A percentile compares a stretch with the other conserved stretches of the same genome.
Conservation (phyloP, 441 rosid species). For the Isatis lusitanica region DNA sequence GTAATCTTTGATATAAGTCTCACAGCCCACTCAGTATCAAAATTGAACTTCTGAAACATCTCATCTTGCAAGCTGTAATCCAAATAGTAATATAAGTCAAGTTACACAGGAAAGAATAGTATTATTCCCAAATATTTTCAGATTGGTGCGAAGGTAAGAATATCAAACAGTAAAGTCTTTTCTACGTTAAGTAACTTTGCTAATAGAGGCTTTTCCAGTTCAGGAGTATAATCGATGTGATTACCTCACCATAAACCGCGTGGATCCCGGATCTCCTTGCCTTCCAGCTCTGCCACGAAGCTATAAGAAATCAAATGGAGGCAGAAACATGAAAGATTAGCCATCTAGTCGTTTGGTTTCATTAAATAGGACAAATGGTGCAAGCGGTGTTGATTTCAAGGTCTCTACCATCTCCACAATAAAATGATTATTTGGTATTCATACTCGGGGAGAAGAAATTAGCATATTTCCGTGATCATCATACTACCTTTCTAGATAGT, state of each 20-base stretch:
- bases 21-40: conserved; percentile 96
- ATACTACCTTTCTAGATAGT: conserved; percentile 18
- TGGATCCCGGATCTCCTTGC: conserved; percentile 98
- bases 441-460: not conserved
- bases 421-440: not conserved
- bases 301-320: conserved; percentile 39
- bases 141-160: conserved; percentile 3
- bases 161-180: not conserved
- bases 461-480: not conserved
- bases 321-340: conserved; percentile 11
- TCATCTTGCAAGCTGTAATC: conserved; percentile 92
- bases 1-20: conserved; percentile 81
- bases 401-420: conserved; percentile 11
- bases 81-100: not conserved
- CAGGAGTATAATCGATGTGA: conserved; percentile 26
- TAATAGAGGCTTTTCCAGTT: conserved; percentile 10
- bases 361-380: conserved; percentile 3
- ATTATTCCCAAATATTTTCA: not conserved
- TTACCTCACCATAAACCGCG: conserved; percentile 97
- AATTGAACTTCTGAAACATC: conserved; percentile 94
- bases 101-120: conserved; percentile 1
- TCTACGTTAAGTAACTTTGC: conserved; percentile 7
- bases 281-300: conserved; percentile 99
- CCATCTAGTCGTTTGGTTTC: conserved; percentile 8
- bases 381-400: conserved; percentile 2